These are phyloP conservation scores for Triangularia setosa DNA, from an alignment of 2,329 filamentous ascomycete species.

Conservation along the genomic window DNA sequence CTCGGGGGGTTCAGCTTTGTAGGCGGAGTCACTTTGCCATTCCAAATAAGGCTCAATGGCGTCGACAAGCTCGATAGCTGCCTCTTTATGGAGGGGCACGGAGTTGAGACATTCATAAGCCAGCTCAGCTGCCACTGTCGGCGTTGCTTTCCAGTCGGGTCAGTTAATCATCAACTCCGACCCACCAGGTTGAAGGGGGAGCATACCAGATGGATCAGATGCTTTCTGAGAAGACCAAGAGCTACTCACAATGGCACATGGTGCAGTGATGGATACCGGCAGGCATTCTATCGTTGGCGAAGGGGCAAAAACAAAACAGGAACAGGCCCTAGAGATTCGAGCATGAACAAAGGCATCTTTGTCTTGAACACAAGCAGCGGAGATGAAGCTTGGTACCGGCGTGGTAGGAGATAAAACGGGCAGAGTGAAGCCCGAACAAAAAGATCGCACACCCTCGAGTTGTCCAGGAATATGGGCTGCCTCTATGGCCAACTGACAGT, in stretches of 20 bases:
- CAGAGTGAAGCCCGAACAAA: conserved; percentile 30
- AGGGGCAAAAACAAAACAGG: neutral
- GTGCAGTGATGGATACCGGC: conserved; percentile 14
- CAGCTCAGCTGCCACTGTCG: conserved; percentile 34
- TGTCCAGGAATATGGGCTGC: conserved; percentile 30
- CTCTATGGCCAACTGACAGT: conserved; percentile 37
- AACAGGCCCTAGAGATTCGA: neutral
- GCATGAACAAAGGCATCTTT: neutral
- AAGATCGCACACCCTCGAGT: conserved; percentile 31
- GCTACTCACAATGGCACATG: conserved; percentile 20
- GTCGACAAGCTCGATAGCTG: conserved; percentile 37
- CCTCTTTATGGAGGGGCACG: conserved; percentile 38
- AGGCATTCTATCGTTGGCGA: too few species aligned
- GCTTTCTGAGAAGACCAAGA: conserved; percentile 18
- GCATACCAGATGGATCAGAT: neutral
- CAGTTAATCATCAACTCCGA: neutral
- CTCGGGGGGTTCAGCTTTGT: conserved; percentile 37
- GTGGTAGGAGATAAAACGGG: neutral
- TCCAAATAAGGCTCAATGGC: conserved; percentile 35
- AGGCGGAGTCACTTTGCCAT: conserved; percentile 37
- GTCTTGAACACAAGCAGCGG: conserved; percentile 22
- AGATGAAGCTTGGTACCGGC: neutral
- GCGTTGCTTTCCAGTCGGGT: conserved; percentile 8
- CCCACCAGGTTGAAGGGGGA: too few species aligned
- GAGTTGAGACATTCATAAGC: conserved; percentile 41